Evolutionary conservation across 768 basidiomycete genomes (phyloP).

Genomic region (Lentinula detonsa): DNA sequence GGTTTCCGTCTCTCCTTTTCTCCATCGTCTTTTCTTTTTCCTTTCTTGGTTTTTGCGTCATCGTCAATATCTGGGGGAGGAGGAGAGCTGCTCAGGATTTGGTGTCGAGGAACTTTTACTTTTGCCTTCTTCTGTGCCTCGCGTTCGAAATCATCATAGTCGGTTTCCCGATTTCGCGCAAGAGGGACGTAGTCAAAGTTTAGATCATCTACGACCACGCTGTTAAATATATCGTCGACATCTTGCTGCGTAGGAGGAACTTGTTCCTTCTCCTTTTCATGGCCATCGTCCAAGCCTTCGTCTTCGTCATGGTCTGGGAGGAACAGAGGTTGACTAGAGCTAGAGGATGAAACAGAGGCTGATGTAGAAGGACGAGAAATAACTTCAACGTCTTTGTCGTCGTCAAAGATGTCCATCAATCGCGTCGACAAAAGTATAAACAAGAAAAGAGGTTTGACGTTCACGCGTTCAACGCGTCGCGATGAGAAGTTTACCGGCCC

Average conservation of each 20-base stretch:
- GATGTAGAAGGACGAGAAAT: constrained; percentile 8
- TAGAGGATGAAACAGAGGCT: background rate
- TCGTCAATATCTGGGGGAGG: constrained; percentile 18
- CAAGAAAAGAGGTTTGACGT: background rate
- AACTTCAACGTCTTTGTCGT: constrained; percentile 20
- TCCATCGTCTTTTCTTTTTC: constrained; percentile 17
- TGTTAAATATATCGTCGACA: constrained; percentile 36
- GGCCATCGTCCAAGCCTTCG: constrained; percentile 13
- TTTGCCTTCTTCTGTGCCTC: constrained; percentile 13
- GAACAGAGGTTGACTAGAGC: constrained; percentile 36
- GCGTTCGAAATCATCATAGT: background rate
- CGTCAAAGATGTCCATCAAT: constrained; percentile 50
- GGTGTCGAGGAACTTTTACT: constrained; percentile 29
- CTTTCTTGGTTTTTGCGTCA: constrained; percentile 18
- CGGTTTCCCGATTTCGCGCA: constrained; percentile 21
- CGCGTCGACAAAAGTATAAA: background rate
- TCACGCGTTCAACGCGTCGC: constrained; percentile 5
- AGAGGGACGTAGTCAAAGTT: constrained; percentile 39
- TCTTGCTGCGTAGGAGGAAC: constrained; percentile 30
- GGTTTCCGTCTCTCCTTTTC: constrained; percentile 42
- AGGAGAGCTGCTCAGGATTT: constrained; percentile 47
- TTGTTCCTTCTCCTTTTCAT: constrained; percentile 21
- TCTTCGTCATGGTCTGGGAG: constrained; percentile 56
- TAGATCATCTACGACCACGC: constrained; percentile 30
- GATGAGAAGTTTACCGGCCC: background rate